These are phyloP conservation scores for Sugiyamaella valdiviana DNA, from an alignment of 805 yeast genomes.

Conservation along the genomic window DNA sequence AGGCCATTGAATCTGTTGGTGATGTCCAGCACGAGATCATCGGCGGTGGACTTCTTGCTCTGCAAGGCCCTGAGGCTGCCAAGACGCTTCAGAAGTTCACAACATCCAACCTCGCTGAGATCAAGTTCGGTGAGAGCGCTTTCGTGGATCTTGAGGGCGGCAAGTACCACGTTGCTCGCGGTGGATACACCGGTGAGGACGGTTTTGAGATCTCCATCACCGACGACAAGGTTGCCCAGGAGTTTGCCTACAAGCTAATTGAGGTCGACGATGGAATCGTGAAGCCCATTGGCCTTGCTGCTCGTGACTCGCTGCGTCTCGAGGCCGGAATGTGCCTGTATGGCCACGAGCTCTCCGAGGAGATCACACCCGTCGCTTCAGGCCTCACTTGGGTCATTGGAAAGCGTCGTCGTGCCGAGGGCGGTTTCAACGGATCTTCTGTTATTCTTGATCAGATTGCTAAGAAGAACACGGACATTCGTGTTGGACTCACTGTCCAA, in stretches of 20 bases:
- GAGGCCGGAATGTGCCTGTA: slow-evolving; percentile 99
- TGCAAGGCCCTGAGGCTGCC: slow-evolving; percentile 90
- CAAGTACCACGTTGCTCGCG: slow-evolving; percentile 75
- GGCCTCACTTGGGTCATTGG: slow-evolving; percentile 86
- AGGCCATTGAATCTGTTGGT: slow-evolving; percentile 40
- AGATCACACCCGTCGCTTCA: slow-evolving; percentile 80
- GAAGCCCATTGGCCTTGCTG: slow-evolving; percentile 93
- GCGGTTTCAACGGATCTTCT: slow-evolving; percentile 67
- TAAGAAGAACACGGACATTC: slow-evolving; percentile 53
- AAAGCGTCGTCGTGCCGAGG: slow-evolving; percentile 58
- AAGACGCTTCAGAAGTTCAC: slow-evolving; percentile 59
- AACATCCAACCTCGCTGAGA: slow-evolving; percentile 46
- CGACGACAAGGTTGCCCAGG: slow-evolving; percentile 42
- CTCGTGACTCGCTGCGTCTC: slow-evolving; percentile 88
- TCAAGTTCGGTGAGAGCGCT: slow-evolving; percentile 69
- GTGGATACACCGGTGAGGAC: slow-evolving; percentile 98
- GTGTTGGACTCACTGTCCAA: slow-evolving; percentile 65
- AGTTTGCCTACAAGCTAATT: slow-evolving; percentile 56
- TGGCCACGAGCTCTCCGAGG: slow-evolving; percentile 82
- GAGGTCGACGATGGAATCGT: slow-evolving; percentile 46
- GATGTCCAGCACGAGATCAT: slow-evolving; percentile 33
- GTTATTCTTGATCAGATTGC: slow-evolving; percentile 64
- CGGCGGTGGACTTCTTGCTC: slow-evolving; percentile 73
- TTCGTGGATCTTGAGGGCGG: slow-evolving; percentile 39
- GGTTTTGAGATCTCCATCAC: slow-evolving; percentile 91